Base-by-base conservation (phyloP, 768 basidiomycete genomes). In the Agaricus blazei region DNA sequence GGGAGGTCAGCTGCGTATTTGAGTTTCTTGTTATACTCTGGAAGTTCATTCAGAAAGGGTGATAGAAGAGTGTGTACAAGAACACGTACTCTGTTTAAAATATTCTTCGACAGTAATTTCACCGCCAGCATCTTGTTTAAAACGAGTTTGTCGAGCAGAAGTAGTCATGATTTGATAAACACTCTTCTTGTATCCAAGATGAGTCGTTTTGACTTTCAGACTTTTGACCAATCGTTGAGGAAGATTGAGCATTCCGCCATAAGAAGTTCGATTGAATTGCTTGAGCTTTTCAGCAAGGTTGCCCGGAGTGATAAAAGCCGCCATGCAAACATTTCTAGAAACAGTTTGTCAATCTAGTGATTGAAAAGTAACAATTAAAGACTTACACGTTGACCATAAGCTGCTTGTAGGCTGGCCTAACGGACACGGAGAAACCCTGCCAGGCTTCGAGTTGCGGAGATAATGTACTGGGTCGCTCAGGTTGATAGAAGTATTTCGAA, bases 81-180 rank as follows among this genome's bases (percentile, higher is more conserved):
- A 24, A 24, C 42, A 14, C 80, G 46, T 64, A 89, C 88, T 84
- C 56, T 59, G 67, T 44, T 69, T 64, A 67, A 88, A 89, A 62
- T 81, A 89, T 1, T 81, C 62, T 57, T 82, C 78, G 1, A 90
- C 82, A 0, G 79, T 75, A n/a, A 86, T 71, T 27, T 56, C 65
- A 2, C 76, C 76, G 34, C 34, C 34, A 0, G 77, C 79, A 36
- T 58, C 62, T 48, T 61, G 60, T 11, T 54, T 49, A 36, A 67
- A 63, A 28, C 19, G 50, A 2, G 62, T 63, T 45, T 62, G 60
- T 0, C 64, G 58, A 14, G 65, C 62, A 2, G 62, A 54, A 5
- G 59, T 62, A 11, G 60, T 51, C 23, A 51, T 53, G 41, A 63
- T 51, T 12, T 55, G 48, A 14, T 40, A 58, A 36, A 60, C 61